Evolutionary conservation across 495 filamentous ascomycete species (phyloP).

Genomic region (Pyrenula massariospora): DNA sequence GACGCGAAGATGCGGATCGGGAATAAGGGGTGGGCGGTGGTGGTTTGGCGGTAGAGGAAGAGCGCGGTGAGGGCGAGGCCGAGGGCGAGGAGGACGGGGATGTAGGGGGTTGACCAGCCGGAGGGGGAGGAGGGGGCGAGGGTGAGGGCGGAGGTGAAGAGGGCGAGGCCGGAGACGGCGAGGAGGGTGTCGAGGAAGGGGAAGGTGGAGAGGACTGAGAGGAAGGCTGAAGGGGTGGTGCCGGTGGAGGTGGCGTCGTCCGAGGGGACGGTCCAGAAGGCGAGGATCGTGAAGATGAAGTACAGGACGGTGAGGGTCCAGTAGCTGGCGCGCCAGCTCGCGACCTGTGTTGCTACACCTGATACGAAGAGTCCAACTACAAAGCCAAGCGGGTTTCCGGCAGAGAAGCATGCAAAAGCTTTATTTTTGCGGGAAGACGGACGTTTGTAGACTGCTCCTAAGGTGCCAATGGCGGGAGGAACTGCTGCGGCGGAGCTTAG

Average conservation of each 20-base stretch:
- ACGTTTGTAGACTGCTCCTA: constrained; percentile 51
- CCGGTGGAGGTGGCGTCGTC: constrained; percentile 21
- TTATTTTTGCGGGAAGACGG: constrained; percentile 54
- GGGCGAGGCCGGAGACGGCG: constrained; percentile 50
- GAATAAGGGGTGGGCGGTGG: constrained; percentile 20
- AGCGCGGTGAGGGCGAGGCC: constrained; percentile 42
- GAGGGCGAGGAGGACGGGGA: constrained; percentile 50
- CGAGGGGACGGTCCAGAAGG: constrained; percentile 50
- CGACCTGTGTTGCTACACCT: constrained; percentile 54
- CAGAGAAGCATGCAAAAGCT: constrained; percentile 55
- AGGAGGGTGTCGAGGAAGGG: constrained; percentile 56
- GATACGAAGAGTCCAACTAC: constrained; percentile 55
- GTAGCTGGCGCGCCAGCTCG: constrained; percentile 55
- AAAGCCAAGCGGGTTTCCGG: constrained; percentile 60
- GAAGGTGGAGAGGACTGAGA: constrained; percentile 39
- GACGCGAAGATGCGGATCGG: constrained; percentile 7
- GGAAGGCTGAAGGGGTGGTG: constrained; percentile 13
- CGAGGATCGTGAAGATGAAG: constrained; percentile 43
- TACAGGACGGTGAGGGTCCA: constrained; percentile 55
- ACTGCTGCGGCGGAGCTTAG: constrained; percentile 51
- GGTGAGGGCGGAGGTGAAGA: constrained; percentile 30
- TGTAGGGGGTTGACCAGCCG: constrained; percentile 57
- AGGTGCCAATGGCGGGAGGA: constrained; percentile 53
- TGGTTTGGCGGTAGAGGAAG: constrained; percentile 54
- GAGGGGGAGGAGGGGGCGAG: constrained; percentile 38